Evolutionary conservation across 2,329 filamentous ascomycete genomes (phyloP), one percentile per base, ranked within the genome.

Genomic region (Cryphonectria parasitica): DNA sequence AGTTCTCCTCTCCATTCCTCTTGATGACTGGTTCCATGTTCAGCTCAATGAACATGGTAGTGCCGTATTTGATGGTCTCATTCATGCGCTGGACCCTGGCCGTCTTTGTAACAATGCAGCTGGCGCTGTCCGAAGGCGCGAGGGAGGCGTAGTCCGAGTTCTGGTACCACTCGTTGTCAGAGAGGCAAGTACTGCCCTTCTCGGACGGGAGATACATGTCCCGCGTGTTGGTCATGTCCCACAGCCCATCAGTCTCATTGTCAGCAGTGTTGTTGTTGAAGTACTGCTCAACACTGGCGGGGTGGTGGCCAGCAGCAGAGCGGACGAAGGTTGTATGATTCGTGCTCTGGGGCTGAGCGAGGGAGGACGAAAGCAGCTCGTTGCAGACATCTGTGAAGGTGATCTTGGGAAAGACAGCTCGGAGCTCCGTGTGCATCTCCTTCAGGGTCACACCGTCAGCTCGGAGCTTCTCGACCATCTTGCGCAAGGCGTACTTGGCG

Each of bases 311-410:
- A 34, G 41, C 0, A 49, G 7, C 11, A 31, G 34, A 11, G 25
- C 17, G 36, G 5, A 0, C 1, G n/a, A 2, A 45, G n/a, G 17
- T 7, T 39, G 39, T 17, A 39, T 15, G 11, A 3, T 2, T 11
- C 36, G 3, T 15, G 17, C 6, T 43, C 41, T n/a, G 31, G 6
- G 39, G 43, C n/a, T n/a, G 41, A 15, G 19, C 1, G 22, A 49
- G 15, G n/a, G 63, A 64, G 25, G 8, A 15, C 17, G 7, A 17
- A 19, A 64, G 63, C 17, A 52, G 10, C 43, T 64, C 43, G 15
- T 34, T 52, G 41, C 41, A 49, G 31, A 52, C 28, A 10, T 64
- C 63, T 7, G 19, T 64, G 41, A 64, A 64, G 39, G 41, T 64
- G 28, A 64, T 52, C 11, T n/a, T 28, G 17, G 63, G 63, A 19